phyloP scores from a whole-genome alignment of 2,329 filamentous ascomycete species.

The Tolypocladium sp. region DNA sequence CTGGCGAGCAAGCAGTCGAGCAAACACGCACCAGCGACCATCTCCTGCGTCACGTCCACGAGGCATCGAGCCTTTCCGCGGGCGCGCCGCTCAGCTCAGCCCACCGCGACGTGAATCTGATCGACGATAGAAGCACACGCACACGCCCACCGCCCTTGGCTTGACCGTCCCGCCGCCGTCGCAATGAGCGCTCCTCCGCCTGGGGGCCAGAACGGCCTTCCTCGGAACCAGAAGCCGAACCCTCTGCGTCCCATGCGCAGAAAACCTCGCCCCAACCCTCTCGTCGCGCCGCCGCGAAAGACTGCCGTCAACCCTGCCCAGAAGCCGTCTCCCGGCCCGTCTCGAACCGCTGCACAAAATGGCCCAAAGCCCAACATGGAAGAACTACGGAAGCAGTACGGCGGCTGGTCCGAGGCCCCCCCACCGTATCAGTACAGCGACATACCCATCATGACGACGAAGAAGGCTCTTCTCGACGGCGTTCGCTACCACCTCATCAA shows the following conservation, averaged over 20 bases:
- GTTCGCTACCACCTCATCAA: conserved; percentile 83
- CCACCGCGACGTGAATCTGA: not conserved
- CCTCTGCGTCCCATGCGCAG: conserved; percentile 30
- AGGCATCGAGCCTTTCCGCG: not conserved
- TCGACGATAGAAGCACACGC: not conserved
- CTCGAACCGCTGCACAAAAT: conserved; percentile 13
- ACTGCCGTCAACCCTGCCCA: conserved; percentile 13
- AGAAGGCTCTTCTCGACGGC: conserved; percentile 68
- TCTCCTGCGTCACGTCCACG: not conserved
- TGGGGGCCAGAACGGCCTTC: conserved; percentile 22
- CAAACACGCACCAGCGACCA: not conserved
- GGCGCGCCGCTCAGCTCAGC: not conserved
- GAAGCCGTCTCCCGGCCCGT: conserved; percentile 9
- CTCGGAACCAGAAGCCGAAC: conserved; percentile 21
- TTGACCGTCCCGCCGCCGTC: not conserved
- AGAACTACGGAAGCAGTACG: conserved; percentile 34
- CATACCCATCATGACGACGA: conserved; percentile 71
- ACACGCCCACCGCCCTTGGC: not conserved
- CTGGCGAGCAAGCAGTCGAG: not conserved
- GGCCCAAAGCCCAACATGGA: conserved; percentile 27
- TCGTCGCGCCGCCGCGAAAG: conserved; percentile 51
- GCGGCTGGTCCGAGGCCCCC: conserved; percentile 49
- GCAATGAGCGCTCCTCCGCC: conserved; percentile 36
- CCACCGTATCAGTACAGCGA: conserved; percentile 39
- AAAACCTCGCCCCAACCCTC: conserved; percentile 42